These are phyloP conservation scores for Schizophyllum commune DNA, from an alignment of 1,284 basidiomycete species.

Conservation along the genomic window DNA sequence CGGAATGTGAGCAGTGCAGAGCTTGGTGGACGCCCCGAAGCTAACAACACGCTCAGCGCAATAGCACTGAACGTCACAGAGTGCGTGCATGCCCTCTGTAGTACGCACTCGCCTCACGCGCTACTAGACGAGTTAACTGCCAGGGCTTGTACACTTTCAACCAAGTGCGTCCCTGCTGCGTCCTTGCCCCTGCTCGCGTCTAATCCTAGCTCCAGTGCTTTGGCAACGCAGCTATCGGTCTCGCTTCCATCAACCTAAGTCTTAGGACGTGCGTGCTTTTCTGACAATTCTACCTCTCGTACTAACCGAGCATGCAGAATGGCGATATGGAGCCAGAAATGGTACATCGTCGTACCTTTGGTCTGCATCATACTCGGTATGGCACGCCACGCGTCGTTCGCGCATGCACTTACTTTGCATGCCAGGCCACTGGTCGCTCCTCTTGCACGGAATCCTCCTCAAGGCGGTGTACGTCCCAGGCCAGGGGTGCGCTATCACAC, in stretches of 20 bases:
- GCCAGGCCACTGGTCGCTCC: conserved; percentile 58
- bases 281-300: neutral
- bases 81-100: conserved; percentile 24
- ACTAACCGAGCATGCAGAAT: conserved; percentile 29
- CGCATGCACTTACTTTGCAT: neutral
- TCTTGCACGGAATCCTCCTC: conserved; percentile 61
- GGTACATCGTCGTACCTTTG: conserved; percentile 42
- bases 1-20: conserved; percentile 45
- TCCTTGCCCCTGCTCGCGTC: neutral
- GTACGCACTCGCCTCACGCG: conserved; percentile 2
- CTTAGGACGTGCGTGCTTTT: neutral
- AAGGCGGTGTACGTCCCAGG: conserved; percentile 43
- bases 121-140: conserved; percentile 46
- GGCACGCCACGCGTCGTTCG: neutral
- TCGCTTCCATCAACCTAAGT: neutral
- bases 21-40: neutral
- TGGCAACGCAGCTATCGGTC: conserved; percentile 14
- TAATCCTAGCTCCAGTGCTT: neutral
- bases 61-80: conserved; percentile 47
- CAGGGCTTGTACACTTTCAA: conserved; percentile 67
- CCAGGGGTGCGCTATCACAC: conserved; percentile 43
- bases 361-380: conserved; percentile 40
- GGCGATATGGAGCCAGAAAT: conserved; percentile 58
- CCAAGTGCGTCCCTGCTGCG: conserved; percentile 28
- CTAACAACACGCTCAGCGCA: conserved; percentile 26